Base-by-base conservation (phyloP, 805 yeast species). In the Lachancea quebecensis region DNA sequence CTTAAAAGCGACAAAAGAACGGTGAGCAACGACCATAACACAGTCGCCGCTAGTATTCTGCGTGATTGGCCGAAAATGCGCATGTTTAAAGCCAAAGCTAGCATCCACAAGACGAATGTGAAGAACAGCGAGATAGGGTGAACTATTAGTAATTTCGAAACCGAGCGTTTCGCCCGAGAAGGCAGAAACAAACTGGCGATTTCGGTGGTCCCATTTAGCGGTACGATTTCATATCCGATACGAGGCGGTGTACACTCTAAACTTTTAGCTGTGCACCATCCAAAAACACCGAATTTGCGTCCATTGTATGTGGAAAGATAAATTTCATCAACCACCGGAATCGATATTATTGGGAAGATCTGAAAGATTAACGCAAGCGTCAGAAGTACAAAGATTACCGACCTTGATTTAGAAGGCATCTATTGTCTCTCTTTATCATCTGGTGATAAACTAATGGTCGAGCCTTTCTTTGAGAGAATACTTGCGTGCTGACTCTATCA, bases 1-100 rank as follows among this genome's bases (percentile, higher is more conserved):
- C 90, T 81, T 42, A 91, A 69, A 40, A 90, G 65, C 1, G 85
- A 69, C 35, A 84, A 69, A 46, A 90, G 58, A 54, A 89, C 87
- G 0, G 88, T 71, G 1, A 88, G 80, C 36, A 85, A 59, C 1
- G 88, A 73, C 64, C 84, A 70, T 2, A 82, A 53, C 32, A 84
- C 71, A 53, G 80, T 63, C 15, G 74, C 54, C 45, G 81, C 68
- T 39, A 84, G 65, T 46, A 70, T 75, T 33, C 62, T 57, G 4
- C 76, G 56, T 29, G 60, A 71, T 42, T 44, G 64, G 47, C 57
- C 65, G 45, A 65, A 63, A 0, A 55, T 51, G 15, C 65, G 66
- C 50, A 68, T 59, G 42, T 74, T 70, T 2, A 78, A 60, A 14
- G 69, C 38, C 3, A 73, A 12, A 0, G 75, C 60, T 46, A 72